A percentile compares a stretch with the other conserved stretches of the same genome.
phyloP scores from a whole-genome alignment of 352 stramenopile genomes.

The Globisporangium okanoganense region DNA sequence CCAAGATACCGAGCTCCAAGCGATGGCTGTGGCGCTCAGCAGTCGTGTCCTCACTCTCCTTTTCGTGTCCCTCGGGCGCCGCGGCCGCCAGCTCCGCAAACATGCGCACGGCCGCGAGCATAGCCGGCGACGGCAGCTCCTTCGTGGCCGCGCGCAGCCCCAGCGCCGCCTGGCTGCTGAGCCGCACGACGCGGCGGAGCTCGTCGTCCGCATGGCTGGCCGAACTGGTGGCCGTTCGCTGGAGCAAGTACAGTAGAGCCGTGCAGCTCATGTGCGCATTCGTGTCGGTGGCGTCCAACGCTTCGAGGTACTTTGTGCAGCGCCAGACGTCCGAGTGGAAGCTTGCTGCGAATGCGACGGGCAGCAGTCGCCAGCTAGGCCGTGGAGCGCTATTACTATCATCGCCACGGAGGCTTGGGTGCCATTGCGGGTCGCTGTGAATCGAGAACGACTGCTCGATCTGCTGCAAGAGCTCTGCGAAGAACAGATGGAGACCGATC shows the following conservation, averaged over 20 bases:
- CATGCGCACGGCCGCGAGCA: slow-evolving; percentile 10
- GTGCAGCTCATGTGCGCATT: slow-evolving; percentile 48
- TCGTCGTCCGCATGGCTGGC: background rate
- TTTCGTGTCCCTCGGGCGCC: background rate
- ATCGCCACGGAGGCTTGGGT: no score
- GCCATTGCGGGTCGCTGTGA: slow-evolving; percentile 13
- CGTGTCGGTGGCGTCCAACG: slow-evolving; percentile 37
- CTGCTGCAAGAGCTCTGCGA: slow-evolving; percentile 13
- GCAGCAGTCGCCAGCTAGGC: slow-evolving; percentile 29
- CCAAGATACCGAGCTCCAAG: background rate
- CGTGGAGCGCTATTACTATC: slow-evolving; percentile 11
- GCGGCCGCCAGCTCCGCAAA: slow-evolving; percentile 4
- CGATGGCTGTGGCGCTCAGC: background rate
- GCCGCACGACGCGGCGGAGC: slow-evolving; percentile 5
- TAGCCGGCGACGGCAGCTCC: slow-evolving; percentile 15
- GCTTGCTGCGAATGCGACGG: slow-evolving; percentile 34
- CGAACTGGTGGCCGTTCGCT: background rate
- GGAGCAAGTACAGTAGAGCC: slow-evolving; percentile 23
- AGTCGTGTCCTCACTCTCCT: background rate
- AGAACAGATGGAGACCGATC: slow-evolving; percentile 17
- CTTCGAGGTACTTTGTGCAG: slow-evolving; percentile 27
- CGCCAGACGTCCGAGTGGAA: slow-evolving; percentile 47
- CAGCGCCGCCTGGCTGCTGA: slow-evolving; percentile 18
- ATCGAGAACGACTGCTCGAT: background rate
- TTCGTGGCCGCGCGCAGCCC: slow-evolving; percentile 16